Base-by-base conservation (phyloP, 805 yeast species). In the Maudiozyma saulgeensis region DNA sequence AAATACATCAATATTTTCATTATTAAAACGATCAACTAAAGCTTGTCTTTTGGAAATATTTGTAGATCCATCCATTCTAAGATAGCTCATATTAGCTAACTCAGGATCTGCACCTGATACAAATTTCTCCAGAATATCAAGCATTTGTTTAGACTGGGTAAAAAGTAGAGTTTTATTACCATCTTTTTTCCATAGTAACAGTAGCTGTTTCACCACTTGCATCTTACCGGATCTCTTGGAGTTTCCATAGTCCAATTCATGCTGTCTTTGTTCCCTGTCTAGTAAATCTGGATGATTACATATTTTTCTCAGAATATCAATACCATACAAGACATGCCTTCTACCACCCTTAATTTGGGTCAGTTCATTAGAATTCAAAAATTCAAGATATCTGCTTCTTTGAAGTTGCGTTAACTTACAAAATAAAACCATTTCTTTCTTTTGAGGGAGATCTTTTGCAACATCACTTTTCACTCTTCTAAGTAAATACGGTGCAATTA, bases 221-320 rank as follows among this genome's bases (percentile, higher is more conserved):
- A 93, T 78, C 59, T 93, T 93, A 0, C 99, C 99, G 0, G 96
- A 85, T 55, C 79, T 72, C 11, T 58, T 59, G 1, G 84, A 79
- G 49, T 76, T 76, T 9, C 87, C 87, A 61, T 77, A 80, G 15
- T 68, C 61, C 4, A 51, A 51, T 2, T 58, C 60, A 15, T 57
- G 43, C 34, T 58, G 58, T 19, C 62, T 47, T 54, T 68, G 68
- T 42, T 68, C 62, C 1, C 76, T 72, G 37, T 75, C 76, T 1
- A 82, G 80, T 49, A 93, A 69, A 64, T 93, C 97, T 0, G 99
- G 99, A 71, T 93, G 98, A 64, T 93, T 93, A 65, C 99, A 93
- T 1, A 93, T 87, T 63, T 93, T 93, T 51, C 98, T 75, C 48
- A 93, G 64, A 23, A 87, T 78, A 66, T 91, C 97, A 35, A 93